Evolutionary conservation across 2,329 filamentous ascomycete species (phyloP).

Genomic region (Ceratocystiopsis sp.): DNA sequence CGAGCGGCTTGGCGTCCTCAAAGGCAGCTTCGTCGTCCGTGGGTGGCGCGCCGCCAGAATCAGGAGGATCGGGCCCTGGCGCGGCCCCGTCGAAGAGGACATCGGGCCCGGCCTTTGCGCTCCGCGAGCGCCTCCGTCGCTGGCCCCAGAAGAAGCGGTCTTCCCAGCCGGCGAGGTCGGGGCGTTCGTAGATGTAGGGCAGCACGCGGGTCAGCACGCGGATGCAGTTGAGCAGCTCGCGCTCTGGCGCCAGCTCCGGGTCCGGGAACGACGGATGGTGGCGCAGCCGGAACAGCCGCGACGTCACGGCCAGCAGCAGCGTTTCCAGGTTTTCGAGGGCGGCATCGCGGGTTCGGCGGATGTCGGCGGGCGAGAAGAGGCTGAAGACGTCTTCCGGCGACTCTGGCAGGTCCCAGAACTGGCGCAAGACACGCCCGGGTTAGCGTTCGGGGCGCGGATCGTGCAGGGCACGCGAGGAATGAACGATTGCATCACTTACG

Average conservation of each 20-base stretch:
- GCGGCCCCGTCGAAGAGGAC: conserved; percentile 70
- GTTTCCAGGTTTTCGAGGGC: conserved; percentile 82
- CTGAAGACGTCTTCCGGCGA: conserved; percentile 93
- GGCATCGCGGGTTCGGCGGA: conserved; percentile 72
- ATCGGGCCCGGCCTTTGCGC: conserved; percentile 50
- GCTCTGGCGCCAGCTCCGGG: conserved; percentile 64
- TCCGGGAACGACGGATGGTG: conserved; percentile 87
- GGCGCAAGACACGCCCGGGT: too few species aligned
- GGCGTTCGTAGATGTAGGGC: conserved; percentile 83
- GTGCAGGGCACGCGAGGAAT: too few species aligned
- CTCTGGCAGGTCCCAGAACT: conserved; percentile 94
- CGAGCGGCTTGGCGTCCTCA: conserved; percentile 71
- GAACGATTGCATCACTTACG: too few species aligned
- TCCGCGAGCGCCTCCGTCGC: conserved; percentile 53
- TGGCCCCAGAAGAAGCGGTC: conserved; percentile 82
- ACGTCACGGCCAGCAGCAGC: conserved; percentile 67
- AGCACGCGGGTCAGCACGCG: conserved; percentile 76
- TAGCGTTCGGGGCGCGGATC: too few species aligned
- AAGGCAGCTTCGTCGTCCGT: conserved; percentile 23
- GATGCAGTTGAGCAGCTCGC: conserved; percentile 88
- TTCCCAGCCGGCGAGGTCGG: conserved; percentile 70
- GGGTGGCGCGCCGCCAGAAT: too few species aligned
- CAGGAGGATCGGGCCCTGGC: conserved; percentile 18
- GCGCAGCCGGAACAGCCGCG: conserved; percentile 62
- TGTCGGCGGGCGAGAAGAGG: conserved; percentile 76